These are phyloP conservation scores for Myxozyma lipomycoides DNA, from an alignment of 805 yeast genomes.

Conservation along the genomic window DNA sequence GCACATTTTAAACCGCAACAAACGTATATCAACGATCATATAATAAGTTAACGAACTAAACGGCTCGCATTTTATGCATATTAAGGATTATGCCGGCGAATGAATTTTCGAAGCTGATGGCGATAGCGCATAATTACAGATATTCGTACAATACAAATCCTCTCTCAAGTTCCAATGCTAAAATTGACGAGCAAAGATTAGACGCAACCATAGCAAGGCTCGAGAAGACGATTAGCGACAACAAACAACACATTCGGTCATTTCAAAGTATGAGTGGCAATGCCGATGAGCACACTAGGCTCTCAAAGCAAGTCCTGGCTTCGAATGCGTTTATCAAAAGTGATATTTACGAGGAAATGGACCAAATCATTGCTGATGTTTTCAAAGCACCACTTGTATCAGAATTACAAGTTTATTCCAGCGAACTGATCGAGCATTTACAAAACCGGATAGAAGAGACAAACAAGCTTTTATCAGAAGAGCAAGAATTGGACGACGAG, in stretches of 20 bases:
- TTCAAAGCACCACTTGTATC: background rate
- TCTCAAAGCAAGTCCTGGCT: background rate
- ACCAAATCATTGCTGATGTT: background rate
- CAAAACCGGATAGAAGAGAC: background rate
- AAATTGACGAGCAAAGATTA: no score
- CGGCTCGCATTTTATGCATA: no score
- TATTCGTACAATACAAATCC: no score
- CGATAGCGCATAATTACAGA: no score
- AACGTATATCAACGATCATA: no score
- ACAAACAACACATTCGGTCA: background rate
- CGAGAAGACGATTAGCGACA: background rate
- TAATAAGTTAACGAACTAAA: no score
- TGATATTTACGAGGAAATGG: background rate
- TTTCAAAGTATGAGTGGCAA: background rate
- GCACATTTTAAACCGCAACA: no score
- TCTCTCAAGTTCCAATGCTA: no score
- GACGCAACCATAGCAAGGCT: constrained; percentile 1
- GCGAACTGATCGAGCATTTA: background rate
- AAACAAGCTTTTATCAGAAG: background rate
- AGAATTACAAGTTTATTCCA: background rate
- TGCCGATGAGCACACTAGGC: constrained; percentile 4
- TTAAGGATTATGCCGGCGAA: no score
- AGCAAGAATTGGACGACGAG: background rate
- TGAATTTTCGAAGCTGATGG: no score
- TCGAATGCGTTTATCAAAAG: background rate